Evolutionary conservation across 2,329 filamentous ascomycete species (phyloP), one percentile per base, ranked within the genome.

Genomic region (Capronia epimyces): DNA sequence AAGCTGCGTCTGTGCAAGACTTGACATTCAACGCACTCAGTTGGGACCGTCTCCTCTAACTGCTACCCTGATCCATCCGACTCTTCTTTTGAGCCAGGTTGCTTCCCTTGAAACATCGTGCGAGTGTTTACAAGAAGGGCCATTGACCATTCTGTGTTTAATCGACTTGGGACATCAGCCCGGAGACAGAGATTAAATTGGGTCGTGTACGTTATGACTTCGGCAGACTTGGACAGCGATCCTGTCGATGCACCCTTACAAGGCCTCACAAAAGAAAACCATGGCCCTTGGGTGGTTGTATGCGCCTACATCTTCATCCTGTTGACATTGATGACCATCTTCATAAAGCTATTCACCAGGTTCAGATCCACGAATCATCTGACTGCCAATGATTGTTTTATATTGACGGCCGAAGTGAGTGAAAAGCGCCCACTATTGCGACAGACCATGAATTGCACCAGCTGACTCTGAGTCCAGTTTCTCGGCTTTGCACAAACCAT

Each of bases 401-500:
- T 54, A 7, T 12, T 54, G 3, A 41, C 32, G 13, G 47, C 52
- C 9, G 49, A 13, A 6, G 52, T 54, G 40, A 18, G 52, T 34
- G 46, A 20, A 21, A 3, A 27, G 8, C 9, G 22, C 12, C 10
- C 8, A 5, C 20, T 8, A 24, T 16, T 13, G 5, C 21, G 15
- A 5, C 22, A 22, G n/a, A n/a, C 6, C 21, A 13, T 18, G 13
- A 3, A 8, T 8, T 16, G n/a, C 9, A 25, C 18, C 34, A 29
- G 21, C 22, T 42, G 36, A 47, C 27, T 9, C 34, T 29, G 20
- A 31, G 5, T 20, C 15, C 27, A 56, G 53, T 36, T 46, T 20
- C 27, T 56, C n/a, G 53, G 42, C 13, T 25, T 46, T 6, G 25
- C 31, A 10, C 43, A 63, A 39, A 49, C 51, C 13, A 57, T 62